Evolutionary conservation across 306 rosid species (phyloP).

Genomic region (Dalbergia oliveri): DNA sequence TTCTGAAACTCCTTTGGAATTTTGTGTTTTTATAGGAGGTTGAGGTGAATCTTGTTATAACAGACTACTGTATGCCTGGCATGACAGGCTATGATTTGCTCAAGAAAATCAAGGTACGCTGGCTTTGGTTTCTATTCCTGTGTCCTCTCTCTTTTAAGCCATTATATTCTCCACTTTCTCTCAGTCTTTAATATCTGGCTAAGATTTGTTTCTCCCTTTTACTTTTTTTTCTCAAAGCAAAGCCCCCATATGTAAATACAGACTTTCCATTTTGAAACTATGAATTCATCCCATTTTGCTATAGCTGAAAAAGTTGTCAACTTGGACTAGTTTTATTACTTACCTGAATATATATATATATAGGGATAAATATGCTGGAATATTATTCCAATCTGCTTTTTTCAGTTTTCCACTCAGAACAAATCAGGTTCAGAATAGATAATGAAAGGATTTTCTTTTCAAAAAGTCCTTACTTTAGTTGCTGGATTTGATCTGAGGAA

Average conservation of each 20-base stretch:
- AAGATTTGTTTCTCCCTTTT: slow-evolving; percentile 10
- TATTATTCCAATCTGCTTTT: slow-evolving; percentile 46
- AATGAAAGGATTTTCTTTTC: slow-evolving; percentile 42
- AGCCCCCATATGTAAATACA: background rate
- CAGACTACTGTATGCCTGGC: slow-evolving; percentile 98
- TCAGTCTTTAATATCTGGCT: slow-evolving; percentile 39
- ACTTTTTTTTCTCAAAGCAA: background rate
- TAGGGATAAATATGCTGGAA: slow-evolving; percentile 38
- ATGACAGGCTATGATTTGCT: slow-evolving; percentile 99
- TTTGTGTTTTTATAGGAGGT: slow-evolving; percentile 62
- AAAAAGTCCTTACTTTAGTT: slow-evolving; percentile 21
- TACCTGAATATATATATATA: no score
- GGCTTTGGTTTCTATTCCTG: slow-evolving; percentile 41
- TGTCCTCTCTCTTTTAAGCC: slow-evolving; percentile 42
- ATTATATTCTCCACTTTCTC: slow-evolving; percentile 45
- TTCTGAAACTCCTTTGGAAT: slow-evolving; percentile 45
- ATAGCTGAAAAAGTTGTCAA: slow-evolving; percentile 38
- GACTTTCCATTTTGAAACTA: slow-evolving; percentile 43
- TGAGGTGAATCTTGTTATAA: slow-evolving; percentile 91
- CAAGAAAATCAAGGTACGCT: slow-evolving; percentile 85
- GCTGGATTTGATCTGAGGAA: slow-evolving; percentile 42
- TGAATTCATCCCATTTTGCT: slow-evolving; percentile 44
- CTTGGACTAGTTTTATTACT: slow-evolving; percentile 42
- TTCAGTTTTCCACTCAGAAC: slow-evolving; percentile 47
- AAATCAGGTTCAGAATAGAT: slow-evolving; percentile 47